Evolutionary conservation across 2,329 filamentous ascomycete species (phyloP), one percentile per base, ranked within the genome.

Genomic region (Colletotrichum paranaense): DNA sequence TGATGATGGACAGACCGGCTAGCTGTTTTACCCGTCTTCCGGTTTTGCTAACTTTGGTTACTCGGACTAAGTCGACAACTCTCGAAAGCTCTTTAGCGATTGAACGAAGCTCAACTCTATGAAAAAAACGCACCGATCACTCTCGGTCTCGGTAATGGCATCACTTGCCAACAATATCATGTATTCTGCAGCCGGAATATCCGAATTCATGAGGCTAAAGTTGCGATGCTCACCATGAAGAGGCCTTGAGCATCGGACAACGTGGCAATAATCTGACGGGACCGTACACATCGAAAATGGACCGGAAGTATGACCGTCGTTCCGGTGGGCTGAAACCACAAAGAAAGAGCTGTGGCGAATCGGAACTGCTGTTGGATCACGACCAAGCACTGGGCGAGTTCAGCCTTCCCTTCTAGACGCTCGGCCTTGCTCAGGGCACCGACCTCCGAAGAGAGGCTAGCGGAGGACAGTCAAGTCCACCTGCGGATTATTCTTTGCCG

Each of bases 311-410:
- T 56, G 52, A 24, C 35, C 12, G 42, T 46, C 22, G 49, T 19
- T 35, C 42, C 53, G 42, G 52, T 19, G 16, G n/a, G 14, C 8
- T 55, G 59, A 49, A 64, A 68, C 66, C 46, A 52, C 11, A 53
- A 5, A 6, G 26, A 26, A n/a, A 32, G 22, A 14, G 1, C 8
- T 8, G 32, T 59, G 22, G 32, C 69, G 66, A 72, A 72, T 72
- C 66, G 69, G 66, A 72, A 69, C 55, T 28, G 12, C 46, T 8
- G 3, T 24, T 59, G 24, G 30, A 46, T 59, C 42, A 58, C n/a
- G 24, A 46, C 35, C 26, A 62, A 46, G 53, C 52, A 49, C 65
- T 58, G n/a, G 57, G 26, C 52, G 53, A 22, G 32, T 38, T 28
- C 53, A 9, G 24, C 46, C 46, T 42, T 32, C 32, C n/a, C 24